phyloP scores from a whole-genome alignment of 2,329 filamentous ascomycete species.

The Pestalotiopsis sp. region DNA sequence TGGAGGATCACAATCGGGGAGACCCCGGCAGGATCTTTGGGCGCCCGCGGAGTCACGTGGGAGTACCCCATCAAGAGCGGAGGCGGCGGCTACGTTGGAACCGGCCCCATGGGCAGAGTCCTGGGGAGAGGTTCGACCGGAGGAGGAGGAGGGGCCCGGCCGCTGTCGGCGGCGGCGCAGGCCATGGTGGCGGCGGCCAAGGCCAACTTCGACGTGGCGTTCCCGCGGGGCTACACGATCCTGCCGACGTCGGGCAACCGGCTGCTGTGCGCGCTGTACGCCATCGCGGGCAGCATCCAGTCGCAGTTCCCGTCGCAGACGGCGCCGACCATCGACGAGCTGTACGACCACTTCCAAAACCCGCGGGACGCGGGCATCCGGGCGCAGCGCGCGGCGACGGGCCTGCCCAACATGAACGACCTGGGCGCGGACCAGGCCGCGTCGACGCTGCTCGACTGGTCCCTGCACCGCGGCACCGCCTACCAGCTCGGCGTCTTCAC shows the following conservation, averaged over 20 bases:
- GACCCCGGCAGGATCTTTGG: not conserved
- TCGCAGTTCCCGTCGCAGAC: constrained; percentile 9
- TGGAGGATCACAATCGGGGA: not conserved
- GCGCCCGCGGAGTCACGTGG: not conserved
- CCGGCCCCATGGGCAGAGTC: too few relatives aligned
- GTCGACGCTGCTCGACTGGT: constrained; percentile 6
- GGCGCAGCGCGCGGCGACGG: not conserved
- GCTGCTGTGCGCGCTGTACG: constrained; percentile 7
- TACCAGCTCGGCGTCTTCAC: constrained; percentile 8
- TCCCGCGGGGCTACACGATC: constrained; percentile 13
- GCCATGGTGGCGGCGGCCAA: constrained; percentile 9
- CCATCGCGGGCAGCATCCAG: constrained; percentile 10
- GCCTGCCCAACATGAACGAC: constrained; percentile 7
- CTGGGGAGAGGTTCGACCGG: too few relatives aligned
- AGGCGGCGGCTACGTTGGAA: too few relatives aligned
- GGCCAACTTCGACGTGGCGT: constrained; percentile 6
- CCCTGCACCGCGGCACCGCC: not conserved
- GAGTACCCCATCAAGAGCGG: too few relatives aligned
- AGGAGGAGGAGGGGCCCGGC: not conserved
- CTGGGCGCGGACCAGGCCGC: constrained; percentile 12
- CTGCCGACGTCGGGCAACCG: not conserved
- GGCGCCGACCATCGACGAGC: not conserved
- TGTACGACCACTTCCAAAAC: not conserved
- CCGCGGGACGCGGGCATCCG: not conserved
- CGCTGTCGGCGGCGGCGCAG: constrained; percentile 21